phyloP scores from a whole-genome alignment of 1,284 basidiomycete species.

The Sporisorium graminicola region DNA sequence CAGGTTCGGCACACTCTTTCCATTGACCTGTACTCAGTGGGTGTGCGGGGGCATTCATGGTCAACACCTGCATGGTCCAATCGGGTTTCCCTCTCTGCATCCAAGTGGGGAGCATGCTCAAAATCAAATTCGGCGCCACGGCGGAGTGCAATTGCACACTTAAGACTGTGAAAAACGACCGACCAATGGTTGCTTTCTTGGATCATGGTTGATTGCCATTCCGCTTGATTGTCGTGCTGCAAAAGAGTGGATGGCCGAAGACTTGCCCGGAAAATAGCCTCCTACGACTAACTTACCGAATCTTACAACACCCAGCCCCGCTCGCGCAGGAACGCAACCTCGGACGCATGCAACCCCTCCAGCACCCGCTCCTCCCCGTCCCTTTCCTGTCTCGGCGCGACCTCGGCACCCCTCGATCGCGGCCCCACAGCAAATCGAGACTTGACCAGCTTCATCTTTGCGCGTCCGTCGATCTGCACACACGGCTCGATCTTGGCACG shows the following conservation, averaged over 20 bases:
- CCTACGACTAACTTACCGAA: not conserved
- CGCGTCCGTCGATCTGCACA: rapidly evolving
- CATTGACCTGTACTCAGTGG: too few species aligned
- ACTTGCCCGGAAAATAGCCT: too few species aligned
- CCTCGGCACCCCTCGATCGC: not conserved
- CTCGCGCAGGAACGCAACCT: not conserved
- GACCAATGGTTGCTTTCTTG: not conserved
- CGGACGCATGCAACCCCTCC: not conserved
- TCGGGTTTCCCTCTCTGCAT: too few species aligned
- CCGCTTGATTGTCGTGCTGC: too few species aligned
- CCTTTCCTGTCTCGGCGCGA: not conserved
- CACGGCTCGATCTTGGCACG: not conserved
- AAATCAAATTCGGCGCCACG: too few species aligned
- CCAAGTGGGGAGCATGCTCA: too few species aligned
- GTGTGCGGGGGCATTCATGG: too few species aligned
- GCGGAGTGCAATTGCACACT: too few species aligned
- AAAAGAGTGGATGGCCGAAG: too few species aligned
- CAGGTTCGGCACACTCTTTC: too few species aligned
- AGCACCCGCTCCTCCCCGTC: not conserved
- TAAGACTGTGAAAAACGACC: not conserved
- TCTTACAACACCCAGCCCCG: not conserved
- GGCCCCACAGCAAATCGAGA: conserved; percentile 20
- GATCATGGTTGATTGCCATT: too few species aligned
- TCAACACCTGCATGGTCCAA: too few species aligned
- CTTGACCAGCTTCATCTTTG: conserved; percentile 16